Evolutionary conservation across 2,329 filamentous ascomycete species (phyloP), one percentile per base, ranked within the genome.

Genomic region (Colletotrichum sp.): DNA sequence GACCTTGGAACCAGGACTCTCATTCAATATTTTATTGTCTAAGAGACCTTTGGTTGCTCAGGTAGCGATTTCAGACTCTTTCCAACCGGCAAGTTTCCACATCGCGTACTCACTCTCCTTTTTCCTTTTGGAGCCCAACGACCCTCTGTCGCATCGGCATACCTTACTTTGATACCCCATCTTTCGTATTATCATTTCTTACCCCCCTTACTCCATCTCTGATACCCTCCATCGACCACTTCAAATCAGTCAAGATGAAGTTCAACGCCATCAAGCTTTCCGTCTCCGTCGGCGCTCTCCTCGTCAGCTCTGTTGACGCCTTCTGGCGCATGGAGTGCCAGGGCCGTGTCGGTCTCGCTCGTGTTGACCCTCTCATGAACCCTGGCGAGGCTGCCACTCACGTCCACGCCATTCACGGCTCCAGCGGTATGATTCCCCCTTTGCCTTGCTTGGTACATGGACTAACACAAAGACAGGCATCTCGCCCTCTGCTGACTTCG

Each of bases 281-380:
- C 26, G 64, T 69, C 21, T n/a, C 64, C 1, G 55, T 66, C 7
- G 26, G n/a, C 14, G 21, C 32, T n/a, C 24, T 48, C 18, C 39
- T 76, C 3, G 63, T 34, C 14, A 21, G n/a, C 55, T 79, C 85
- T 73, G 89, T 88, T 63, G 82, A 90, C 79, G 96, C 94, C 75
- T 98, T 98, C 85, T 98, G 95, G 95, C 95, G 96, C 82, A 94
- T 98, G 90, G 94, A 95, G 80, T 98, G 95, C 85, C 93, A 91
- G 79, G 93, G 92, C 72, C 90, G 90, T 63, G 88, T 92, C 78
- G 95, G 92, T 77, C 83, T 95, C 73, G 94, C 92, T 66, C 91
- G 95, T 73, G 88, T 98, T 55, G 95, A 98, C 82, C 95, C 95
- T 21, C 88, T 98, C 72, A 89, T 97, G 72, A 89, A 91, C 74